Base-by-base conservation (phyloP, 2,329 filamentous ascomycete species). In the Passalora sequoiae region DNA sequence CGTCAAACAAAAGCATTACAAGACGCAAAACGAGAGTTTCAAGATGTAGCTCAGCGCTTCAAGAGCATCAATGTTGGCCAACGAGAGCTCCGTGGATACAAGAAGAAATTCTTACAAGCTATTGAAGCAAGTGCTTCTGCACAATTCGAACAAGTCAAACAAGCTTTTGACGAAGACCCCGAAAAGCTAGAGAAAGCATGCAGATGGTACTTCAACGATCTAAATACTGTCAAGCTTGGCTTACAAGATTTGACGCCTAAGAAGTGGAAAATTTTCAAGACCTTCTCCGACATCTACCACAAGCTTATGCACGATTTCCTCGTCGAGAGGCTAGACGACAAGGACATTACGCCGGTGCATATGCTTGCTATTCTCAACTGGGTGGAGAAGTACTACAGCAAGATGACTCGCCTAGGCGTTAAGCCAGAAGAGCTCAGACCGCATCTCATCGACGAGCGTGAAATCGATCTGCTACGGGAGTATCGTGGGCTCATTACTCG, bases 191-290 rank as follows among this genome's bases (percentile, higher is more conserved):
- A 94, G 52, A 95, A 95, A 71, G 81, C 79, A 53, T 80, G 95
- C 68, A 86, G 86, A 60, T 98, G 92, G 92, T 98, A 82, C 68
- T 98, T 97, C 71, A 96, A 97, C 69, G 91, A 98, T 64, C 77
- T 98, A 27, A 94, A 94, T 66, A 89, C 88, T 3, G 91, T 96
- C 61, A 89, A 91, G 66, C 77, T 94, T 50, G 91, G 92, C 60
- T 94, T 98, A 86, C 80, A 85, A 47, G 79, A 80, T 20, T 74
- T 98, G 40, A 89, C 96, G 80, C 92, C 94, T 6, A 91, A 86
- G 68, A 94, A 92, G 66, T 98, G 92, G 92, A 89, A 84, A 62
- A 95, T 98, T 36, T 85, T 89, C 69, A 83, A 85, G 63, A 92
- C 86, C 1, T 98, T 94, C 65, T 84, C 82, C 47, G 78, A 85